These are phyloP conservation scores for Nannizzia gypsea DNA, from an alignment of 2,329 filamentous ascomycete species.

Conservation along the genomic window DNA sequence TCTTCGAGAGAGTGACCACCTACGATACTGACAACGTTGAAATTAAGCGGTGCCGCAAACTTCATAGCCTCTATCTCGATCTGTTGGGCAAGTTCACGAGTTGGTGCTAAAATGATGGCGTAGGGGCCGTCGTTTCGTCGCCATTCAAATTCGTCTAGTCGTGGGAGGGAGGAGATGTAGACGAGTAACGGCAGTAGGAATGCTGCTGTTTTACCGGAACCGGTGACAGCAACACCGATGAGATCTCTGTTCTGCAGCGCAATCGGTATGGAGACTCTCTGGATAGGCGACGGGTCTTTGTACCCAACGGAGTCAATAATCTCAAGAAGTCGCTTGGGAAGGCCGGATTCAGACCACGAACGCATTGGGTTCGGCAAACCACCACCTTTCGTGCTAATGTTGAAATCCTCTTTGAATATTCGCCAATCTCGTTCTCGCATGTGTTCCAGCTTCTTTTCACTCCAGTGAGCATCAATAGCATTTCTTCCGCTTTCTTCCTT, in stretches of 20 bases:
- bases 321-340: conserved; percentile 66
- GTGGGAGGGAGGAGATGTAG: conserved; percentile 84
- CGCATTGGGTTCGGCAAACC: conserved; percentile 93
- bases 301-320: conserved; percentile 81
- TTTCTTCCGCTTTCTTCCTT: conserved; percentile 61
- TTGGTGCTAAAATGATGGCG: conserved; percentile 91
- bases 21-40: conserved; percentile 93
- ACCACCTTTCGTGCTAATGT: conserved; percentile 87
- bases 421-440: conserved; percentile 99
- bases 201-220: conserved; percentile 95
- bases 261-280: conserved; percentile 89
- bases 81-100: conserved; percentile 92
- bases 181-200: conserved; percentile 86
- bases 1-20: conserved; percentile 93
- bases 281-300: conserved; percentile 79
- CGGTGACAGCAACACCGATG: conserved; percentile 96
- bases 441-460: conserved; percentile 77
- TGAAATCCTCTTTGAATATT: conserved; percentile 99
- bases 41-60: conserved; percentile 80
- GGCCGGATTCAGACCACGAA: conserved; percentile 71
- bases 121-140: conserved; percentile 94
- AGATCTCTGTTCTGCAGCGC: conserved; percentile 84
- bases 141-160: conserved; percentile 64
- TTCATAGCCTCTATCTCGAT: conserved; percentile 91
- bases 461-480: conserved; percentile 86